Evolutionary conservation across 345 rosid species (phyloP).

Genomic region (Acer campestre): DNA sequence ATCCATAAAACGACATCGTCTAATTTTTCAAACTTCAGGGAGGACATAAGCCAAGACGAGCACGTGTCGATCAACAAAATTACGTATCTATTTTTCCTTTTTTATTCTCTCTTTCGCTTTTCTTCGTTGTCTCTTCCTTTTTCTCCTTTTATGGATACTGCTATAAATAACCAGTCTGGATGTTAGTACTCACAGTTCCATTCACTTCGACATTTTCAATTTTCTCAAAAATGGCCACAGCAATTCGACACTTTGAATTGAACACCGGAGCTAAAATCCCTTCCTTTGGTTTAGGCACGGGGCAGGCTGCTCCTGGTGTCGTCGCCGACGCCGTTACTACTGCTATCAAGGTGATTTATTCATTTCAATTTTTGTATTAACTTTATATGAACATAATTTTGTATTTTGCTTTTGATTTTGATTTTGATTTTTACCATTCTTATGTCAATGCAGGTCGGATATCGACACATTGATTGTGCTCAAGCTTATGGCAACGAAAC

Average conservation of each 20-base stretch:
- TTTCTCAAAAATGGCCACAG: constrained; percentile 42
- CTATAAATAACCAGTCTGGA: not conserved
- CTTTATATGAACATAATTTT: not conserved
- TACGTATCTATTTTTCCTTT: not conserved
- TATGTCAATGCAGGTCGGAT: constrained; percentile 34
- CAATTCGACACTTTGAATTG: constrained; percentile 51
- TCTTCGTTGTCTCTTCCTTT: not conserved
- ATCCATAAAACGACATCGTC: no score
- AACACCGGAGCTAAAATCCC: constrained; percentile 75
- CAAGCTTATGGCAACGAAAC: constrained; percentile 34
- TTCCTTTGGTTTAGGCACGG: constrained; percentile 72
- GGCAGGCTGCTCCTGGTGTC: constrained; percentile 62
- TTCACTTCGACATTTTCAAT: not conserved
- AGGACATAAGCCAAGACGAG: not conserved
- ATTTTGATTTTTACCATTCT: not conserved
- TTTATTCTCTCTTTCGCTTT: not conserved
- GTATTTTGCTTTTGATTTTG: not conserved
- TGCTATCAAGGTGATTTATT: constrained; percentile 40
- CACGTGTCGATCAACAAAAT: not conserved
- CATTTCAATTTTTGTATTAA: not conserved
- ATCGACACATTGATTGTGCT: constrained; percentile 48
- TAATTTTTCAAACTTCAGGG: not conserved
- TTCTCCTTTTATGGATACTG: not conserved
- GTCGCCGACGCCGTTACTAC: constrained; percentile 56
- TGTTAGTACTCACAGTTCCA: not conserved